A percentile compares a stretch with the other conserved stretches of the same genome.
Evolutionary conservation across 176 grass and related monocot genomes (phyloP).

Genomic region (Rhynchospora tenuis): DNA sequence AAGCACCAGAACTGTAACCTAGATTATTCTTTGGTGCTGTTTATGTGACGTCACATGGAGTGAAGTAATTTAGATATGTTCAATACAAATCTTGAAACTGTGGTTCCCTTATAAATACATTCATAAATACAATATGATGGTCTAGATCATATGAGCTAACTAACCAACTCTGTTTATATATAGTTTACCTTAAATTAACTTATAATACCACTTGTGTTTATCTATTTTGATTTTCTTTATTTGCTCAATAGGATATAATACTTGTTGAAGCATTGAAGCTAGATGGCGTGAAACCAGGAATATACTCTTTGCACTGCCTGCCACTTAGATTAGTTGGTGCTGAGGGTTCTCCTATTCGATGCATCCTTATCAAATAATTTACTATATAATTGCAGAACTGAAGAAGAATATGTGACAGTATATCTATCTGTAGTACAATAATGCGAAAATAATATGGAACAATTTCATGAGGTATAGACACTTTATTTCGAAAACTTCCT

Average conservation of each 20-base stretch:
- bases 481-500: not conserved
- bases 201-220: not conserved
- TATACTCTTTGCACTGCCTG: constrained; percentile 77
- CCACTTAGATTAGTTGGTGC: constrained; percentile 53
- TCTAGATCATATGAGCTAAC: too few species aligned
- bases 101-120: too few species aligned
- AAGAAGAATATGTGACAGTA: not conserved
- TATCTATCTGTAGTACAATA: not conserved
- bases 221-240: constrained; percentile 16
- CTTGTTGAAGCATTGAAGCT: constrained; percentile 70
- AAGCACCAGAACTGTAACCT: not conserved
- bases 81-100: too few species aligned
- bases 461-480: not conserved
- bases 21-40: not conserved
- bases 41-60: not conserved
- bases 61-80: too few species aligned
- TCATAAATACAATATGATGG: too few species aligned
- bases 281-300: constrained; percentile 48
- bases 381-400: not conserved
- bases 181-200: not conserved
- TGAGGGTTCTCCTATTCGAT: constrained; percentile 75
- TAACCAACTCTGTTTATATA: too few species aligned
- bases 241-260: constrained; percentile 40
- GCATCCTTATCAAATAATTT: constrained; percentile 70
- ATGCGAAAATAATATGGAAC: not conserved